A percentile compares a stretch with the other conserved stretches of the same genome.
These are phyloP conservation scores for Yarrowia deformans DNA, from an alignment of 805 yeast species.

Conservation along the genomic window DNA sequence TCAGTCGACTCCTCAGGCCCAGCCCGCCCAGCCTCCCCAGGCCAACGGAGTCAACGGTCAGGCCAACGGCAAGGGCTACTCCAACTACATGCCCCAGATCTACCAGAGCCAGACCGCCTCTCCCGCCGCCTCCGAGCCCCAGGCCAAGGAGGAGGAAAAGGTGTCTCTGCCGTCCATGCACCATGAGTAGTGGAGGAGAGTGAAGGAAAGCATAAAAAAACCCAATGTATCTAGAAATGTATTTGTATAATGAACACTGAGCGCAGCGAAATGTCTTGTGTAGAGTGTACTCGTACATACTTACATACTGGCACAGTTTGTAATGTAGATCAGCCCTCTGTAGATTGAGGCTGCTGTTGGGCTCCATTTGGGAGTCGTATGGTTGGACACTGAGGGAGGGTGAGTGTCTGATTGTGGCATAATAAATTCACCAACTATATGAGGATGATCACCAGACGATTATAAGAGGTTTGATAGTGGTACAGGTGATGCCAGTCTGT, in stretches of 20 bases:
- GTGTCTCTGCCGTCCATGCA: conserved; percentile 36
- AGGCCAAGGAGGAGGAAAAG: conserved; percentile 40
- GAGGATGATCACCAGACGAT: no score
- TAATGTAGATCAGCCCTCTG: no score
- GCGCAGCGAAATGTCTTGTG: no score
- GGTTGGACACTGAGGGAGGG: no score
- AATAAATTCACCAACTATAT: no score
- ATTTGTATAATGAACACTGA: conserved; percentile 28
- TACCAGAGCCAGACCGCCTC: conserved; percentile 44
- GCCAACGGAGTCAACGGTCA: conserved; percentile 39
- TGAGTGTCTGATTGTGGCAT: no score
- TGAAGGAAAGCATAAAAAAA: conserved; percentile 27
- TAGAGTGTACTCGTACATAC: no score
- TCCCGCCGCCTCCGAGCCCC: conserved; percentile 40
- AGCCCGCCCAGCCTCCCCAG: conserved; percentile 35
- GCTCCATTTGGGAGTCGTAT: no score
- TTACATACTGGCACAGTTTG: no score
- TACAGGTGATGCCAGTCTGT: no score
- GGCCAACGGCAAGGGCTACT: conserved; percentile 41
- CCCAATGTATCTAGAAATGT: conserved; percentile 39
- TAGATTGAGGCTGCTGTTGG: no score
- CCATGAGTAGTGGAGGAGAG: conserved; percentile 9
- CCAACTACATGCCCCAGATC: conserved; percentile 43
- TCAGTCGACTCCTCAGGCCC: conserved; percentile 36
- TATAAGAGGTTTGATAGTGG: no score